These are phyloP conservation scores for Neopestalotiopsis sp. DNA, from an alignment of 2,329 filamentous ascomycete species.

Conservation along the genomic window DNA sequence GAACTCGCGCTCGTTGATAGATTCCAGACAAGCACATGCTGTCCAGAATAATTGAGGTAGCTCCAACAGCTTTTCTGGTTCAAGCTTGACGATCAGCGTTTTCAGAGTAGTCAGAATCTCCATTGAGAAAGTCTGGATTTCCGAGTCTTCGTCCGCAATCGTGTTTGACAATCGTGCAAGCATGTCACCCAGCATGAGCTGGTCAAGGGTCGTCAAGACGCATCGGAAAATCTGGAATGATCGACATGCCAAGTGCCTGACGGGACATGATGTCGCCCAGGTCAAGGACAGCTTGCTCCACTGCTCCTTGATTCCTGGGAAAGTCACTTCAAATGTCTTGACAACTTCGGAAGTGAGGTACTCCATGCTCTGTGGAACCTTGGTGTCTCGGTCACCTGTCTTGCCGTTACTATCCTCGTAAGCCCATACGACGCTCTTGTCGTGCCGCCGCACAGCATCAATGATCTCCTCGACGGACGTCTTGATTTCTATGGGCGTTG, in stretches of 20 bases:
- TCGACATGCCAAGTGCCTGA: slow-evolving; percentile 90
- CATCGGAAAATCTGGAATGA: slow-evolving; percentile 98
- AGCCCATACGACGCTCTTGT: slow-evolving; percentile 85
- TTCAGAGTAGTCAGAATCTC: slow-evolving; percentile 95
- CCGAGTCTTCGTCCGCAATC: slow-evolving; percentile 90
- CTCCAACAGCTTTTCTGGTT: slow-evolving; percentile 78
- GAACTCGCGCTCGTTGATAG: slow-evolving; percentile 95
- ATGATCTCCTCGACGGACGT: slow-evolving; percentile 85
- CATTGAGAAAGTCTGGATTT: slow-evolving; percentile 97
- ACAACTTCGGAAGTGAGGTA: slow-evolving; percentile 82
- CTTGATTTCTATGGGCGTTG: slow-evolving; percentile 65
- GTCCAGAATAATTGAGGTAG: slow-evolving; percentile 99
- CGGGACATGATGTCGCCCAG: slow-evolving; percentile 97
- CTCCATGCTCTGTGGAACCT: slow-evolving; percentile 88
- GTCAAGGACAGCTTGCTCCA: slow-evolving; percentile 90
- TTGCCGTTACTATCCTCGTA: slow-evolving; percentile 92
- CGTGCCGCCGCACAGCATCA: slow-evolving; percentile 83
- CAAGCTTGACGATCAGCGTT: slow-evolving; percentile 85
- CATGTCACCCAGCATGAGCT: slow-evolving; percentile 96
- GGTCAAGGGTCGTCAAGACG: slow-evolving; percentile 87
- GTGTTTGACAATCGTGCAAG: slow-evolving; percentile 93
- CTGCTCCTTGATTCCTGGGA: slow-evolving; percentile 84
- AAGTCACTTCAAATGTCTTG: slow-evolving; percentile 82
- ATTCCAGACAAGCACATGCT: slow-evolving; percentile 93
- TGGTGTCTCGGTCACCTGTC: slow-evolving; percentile 73